Evolutionary conservation across 345 rosid genomes (phyloP), one percentile per base, ranked within the genome.

Genomic region (Syzygium aromaticum): DNA sequence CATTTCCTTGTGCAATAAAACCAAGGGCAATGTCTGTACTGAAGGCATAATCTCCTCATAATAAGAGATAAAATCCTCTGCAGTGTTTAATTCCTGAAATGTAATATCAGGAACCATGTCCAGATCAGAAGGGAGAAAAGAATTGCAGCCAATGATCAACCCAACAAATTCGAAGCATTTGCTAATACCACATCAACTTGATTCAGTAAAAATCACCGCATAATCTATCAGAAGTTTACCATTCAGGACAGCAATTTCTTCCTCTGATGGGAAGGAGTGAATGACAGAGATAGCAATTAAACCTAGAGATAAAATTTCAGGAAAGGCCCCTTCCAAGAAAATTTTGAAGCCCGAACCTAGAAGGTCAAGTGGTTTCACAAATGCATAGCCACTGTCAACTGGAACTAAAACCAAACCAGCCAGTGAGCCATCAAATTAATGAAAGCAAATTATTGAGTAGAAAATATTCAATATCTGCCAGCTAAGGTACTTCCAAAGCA

Each of bases 51-150:
- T 93, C 91, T 95, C 95, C 92, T 92, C 98, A 28, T 95, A 96
- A 88, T 93, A 92, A 17, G 95, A 93, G 89, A 97, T 96, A 89
- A 96, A 97, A 88, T 95, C 98, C 90, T 95, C 97, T 0, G 98
- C 97, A 2, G 99, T 96, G 91, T 96, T 97, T 89, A 95, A 89
- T 86, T 97, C 99, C 99, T 87, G 91, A 56, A 67, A n/a, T 49
- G 54, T 46, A 51, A 16, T 15, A 84, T 19, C 21, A 52, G 57
- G 51, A 52, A 83, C 13, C 33, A 54, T 15, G 27, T 28, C 84
- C 19, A 84, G 56, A 52, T 38, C n/a, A 54, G 15, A 86, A 87
- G 67, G 22, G 10, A 87, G 82, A 38, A 73, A 73, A 33, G 49
- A 83, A 78, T 33, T 11, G n/a, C 52, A 73, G 38, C 27, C 14